Evolutionary conservation across 2,329 filamentous ascomycete species (phyloP).

Genomic region (Stachybotrys chartarum): DNA sequence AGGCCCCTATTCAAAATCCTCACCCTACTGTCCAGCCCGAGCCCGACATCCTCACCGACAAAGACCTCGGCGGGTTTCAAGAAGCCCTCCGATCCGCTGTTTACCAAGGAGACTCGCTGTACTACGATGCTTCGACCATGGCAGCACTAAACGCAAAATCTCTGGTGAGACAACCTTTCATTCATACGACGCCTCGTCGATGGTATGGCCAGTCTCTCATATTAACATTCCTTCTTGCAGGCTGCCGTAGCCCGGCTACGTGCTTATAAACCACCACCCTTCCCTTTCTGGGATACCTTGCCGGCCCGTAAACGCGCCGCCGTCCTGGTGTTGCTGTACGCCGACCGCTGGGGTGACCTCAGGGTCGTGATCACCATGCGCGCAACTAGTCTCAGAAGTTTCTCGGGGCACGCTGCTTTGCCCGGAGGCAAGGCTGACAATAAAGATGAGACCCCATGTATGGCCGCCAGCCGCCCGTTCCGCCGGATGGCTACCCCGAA

Average conservation of each 20-base stretch:
- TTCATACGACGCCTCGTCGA: conserved; percentile 11
- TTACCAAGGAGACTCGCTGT: conserved; percentile 35
- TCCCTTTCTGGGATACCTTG: conserved; percentile 54
- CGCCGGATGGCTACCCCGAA: neutral
- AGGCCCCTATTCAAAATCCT: neutral
- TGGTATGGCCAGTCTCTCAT: neutral
- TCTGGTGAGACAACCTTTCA: conserved; percentile 31
- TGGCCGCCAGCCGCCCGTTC: conserved; percentile 10
- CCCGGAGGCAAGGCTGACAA: conserved; percentile 69
- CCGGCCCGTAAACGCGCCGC: conserved; percentile 67
- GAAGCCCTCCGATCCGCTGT: conserved; percentile 13
- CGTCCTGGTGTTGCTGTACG: conserved; percentile 81
- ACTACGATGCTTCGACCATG: conserved; percentile 53
- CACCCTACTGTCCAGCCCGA: neutral
- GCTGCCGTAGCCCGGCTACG: conserved; percentile 54
- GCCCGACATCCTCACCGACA: conserved; percentile 11
- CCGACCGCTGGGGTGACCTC: conserved; percentile 73
- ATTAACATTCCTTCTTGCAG: conserved; percentile 22
- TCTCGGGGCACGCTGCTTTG: conserved; percentile 81
- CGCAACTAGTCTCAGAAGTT: conserved; percentile 54
- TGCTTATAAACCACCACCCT: conserved; percentile 52
- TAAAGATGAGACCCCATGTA: conserved; percentile 53
- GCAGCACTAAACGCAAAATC: conserved; percentile 47
- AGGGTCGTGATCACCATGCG: conserved; percentile 64
- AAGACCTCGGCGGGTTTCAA: conserved; percentile 16